Evolutionary conservation across 192 early-diverging fungal genomes (phyloP).

Genomic region (Radiomyces spectabilis): DNA sequence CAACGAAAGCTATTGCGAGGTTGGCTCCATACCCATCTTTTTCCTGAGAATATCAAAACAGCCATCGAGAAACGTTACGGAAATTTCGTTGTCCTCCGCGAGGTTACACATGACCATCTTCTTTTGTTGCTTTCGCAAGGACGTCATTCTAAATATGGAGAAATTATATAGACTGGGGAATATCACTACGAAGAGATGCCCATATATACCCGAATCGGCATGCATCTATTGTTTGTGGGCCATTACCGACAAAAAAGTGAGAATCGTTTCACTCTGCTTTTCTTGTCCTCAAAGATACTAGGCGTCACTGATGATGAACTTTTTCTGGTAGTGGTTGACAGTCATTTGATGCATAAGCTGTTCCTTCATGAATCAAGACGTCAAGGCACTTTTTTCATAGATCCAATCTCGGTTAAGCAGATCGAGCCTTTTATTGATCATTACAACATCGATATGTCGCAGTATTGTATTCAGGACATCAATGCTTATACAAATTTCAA

Average conservation of each 20-base stretch:
- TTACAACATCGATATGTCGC: conserved; percentile 59
- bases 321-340: conserved; percentile 16
- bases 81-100: conserved; percentile 30
- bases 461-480: conserved; percentile 45
- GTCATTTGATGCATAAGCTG: conserved; percentile 10
- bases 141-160: background rate
- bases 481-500: conserved; percentile 54
- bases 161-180: conserved; percentile 22
- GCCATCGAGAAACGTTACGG: conserved; percentile 36
- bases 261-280: no score
- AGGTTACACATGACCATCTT: conserved; percentile 11
- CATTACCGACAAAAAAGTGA: conserved; percentile 30
- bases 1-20: conserved; percentile 13
- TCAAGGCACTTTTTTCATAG: conserved; percentile 18
- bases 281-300: no score
- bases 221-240: conserved; percentile 41
- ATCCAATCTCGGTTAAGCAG: conserved; percentile 27
- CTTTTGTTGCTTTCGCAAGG: no score
- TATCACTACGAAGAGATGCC: conserved; percentile 45
- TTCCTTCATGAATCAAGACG: conserved; percentile 19
- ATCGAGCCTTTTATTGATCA: conserved; percentile 62
- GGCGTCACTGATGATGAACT: no score
- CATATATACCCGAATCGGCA: conserved; percentile 42
- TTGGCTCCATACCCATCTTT: conserved; percentile 22
- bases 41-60: conserved; percentile 31